Evolutionary conservation across 192 early-diverging fungal species (phyloP), one percentile per base, ranked within the genome.

Genomic region (Coemansia aciculifera): DNA sequence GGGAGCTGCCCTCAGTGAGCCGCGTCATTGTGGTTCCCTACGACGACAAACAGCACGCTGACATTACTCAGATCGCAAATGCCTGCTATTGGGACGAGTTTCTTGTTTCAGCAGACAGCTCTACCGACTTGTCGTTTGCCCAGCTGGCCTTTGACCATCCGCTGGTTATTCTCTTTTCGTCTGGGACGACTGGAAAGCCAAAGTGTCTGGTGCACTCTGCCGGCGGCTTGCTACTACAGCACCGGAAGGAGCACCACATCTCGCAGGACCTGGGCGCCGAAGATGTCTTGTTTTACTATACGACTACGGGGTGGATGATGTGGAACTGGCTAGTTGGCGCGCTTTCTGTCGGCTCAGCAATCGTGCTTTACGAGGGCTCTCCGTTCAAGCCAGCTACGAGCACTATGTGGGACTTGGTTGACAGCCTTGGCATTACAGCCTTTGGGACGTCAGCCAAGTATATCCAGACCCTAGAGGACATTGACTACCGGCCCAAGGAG

Each of bases 281-380:
- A n/a, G 95, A 97, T 73, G 88, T 94, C 1, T 80, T 93, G 64
- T 91, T 99, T 71, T 95, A 98, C 72, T 94, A 93, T 69, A 92
- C 92, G 1, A 93, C 92, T 1, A 95, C 92, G 4, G 94, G 93
- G 3, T 95, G 94, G 93, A 99, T 99, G 97, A 99, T 99, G 97
- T 99, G 95, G 95, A 98, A 99, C 81, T 99, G 97, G 97, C 87
- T 97, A 29, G 86, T 95, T 2, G 83, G 86, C 19, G 93, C 87
- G 19, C 82, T 98, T n/a, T 86, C 85, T 17, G 78, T 90, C 27
- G 95, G 95, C 24, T 71, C 84, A 5, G 91, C 94, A 6, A 85
- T 96, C 49, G 91, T 95, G 3, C 73, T 91, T 1, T 99, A 92
- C 84, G 95, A 99, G 71, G 97, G 97, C 36, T 94, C 91, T 42